Evolutionary conservation across 805 yeast genomes (phyloP), one percentile per base, ranked within the genome.

Genomic region (Lachancea mirantina): DNA sequence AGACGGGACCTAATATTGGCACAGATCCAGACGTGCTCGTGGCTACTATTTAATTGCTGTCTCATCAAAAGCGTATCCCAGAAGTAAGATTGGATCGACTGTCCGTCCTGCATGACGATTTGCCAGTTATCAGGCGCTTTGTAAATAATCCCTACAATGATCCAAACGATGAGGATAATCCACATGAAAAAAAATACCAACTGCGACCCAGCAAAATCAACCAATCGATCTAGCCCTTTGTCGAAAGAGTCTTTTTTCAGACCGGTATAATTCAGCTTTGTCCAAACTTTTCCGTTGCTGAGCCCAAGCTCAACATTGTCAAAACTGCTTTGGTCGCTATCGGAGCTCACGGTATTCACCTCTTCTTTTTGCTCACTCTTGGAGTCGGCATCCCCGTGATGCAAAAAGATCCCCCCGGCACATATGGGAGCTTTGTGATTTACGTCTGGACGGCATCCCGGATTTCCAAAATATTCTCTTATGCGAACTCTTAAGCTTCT

Each of bases 1-100:
- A 49, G 34, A 28, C 64, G 44, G 14, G 64, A 57, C 26, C 57
- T 49, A 4, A 59, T 28, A 11, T 43, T 41, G 13, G 49, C 48
- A 30, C 56, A 32, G 42, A 61, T 32, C 23, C 48, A 14, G 32
- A 41, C 28, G 30, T 53, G 43, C 41, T 49, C 49, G 46, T 52
- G 43, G 14, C 55, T 34, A 35, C 52, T 38, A 35, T 43, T 40
- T 40, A 60, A 41, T 33, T 62, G 67, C 34, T 62, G 67, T 43
- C 67, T 52, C 61, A 58, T 62, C 32, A 62, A 38, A n/a, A 62
- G 40, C 2, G 67, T 61, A 38, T 62, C 65, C 61, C 65, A 62
- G 17, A 59, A 36, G 38, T 62, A 62, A 31, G 60, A 42, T 40
- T 61, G 67, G 30, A 62, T 56, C 1, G 66, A 59, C 35, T 59